Percentiles rank a stretch among this genome's conserved stretches.
phyloP scores from a whole-genome alignment of 169 alveolate species.

The Cryptosporidium muris region DNA sequence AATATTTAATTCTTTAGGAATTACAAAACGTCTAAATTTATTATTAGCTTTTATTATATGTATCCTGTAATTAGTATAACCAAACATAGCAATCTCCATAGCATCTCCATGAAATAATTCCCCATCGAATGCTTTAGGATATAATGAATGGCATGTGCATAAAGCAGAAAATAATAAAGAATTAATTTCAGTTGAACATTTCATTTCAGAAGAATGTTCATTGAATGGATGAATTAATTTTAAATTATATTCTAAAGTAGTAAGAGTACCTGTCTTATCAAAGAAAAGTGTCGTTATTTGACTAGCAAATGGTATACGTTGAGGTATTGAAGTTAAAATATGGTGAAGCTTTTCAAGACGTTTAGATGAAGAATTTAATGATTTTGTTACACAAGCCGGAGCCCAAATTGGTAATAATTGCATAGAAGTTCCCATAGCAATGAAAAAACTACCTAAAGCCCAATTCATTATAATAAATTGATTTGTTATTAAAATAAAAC shows the following conservation, averaged over 20 bases:
- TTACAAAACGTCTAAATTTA: constrained; percentile 4
- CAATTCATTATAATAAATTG: constrained; percentile 23
- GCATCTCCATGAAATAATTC: constrained; percentile 27
- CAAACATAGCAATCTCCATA: constrained; percentile 51
- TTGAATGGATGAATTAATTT: constrained; percentile 23
- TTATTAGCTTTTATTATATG: not conserved
- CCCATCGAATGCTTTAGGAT: constrained; percentile 1
- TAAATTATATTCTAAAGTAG: constrained; percentile 7
- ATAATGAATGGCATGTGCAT: constrained; percentile 60
- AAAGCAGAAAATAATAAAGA: constrained; percentile 24
- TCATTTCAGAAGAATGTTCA: not conserved
- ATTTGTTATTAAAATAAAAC: constrained; percentile 7
- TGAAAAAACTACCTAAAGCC: constrained; percentile 25
- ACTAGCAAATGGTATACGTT: constrained; percentile 42
- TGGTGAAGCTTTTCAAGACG: not conserved
- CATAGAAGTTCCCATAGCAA: constrained; percentile 51
- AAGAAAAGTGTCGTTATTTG: constrained; percentile 20
- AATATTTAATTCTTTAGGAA: not conserved
- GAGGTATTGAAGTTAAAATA: constrained; percentile 25
- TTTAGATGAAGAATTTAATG: constrained; percentile 13
- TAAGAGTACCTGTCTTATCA: constrained; percentile 65
- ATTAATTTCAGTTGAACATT: not conserved
- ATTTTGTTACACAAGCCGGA: constrained; percentile 36
- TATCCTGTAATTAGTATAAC: constrained; percentile 12
- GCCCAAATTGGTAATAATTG: constrained; percentile 68